phyloP scores from a whole-genome alignment of 192 early-diverging fungal genomes.

The Dissophora globulifera region DNA sequence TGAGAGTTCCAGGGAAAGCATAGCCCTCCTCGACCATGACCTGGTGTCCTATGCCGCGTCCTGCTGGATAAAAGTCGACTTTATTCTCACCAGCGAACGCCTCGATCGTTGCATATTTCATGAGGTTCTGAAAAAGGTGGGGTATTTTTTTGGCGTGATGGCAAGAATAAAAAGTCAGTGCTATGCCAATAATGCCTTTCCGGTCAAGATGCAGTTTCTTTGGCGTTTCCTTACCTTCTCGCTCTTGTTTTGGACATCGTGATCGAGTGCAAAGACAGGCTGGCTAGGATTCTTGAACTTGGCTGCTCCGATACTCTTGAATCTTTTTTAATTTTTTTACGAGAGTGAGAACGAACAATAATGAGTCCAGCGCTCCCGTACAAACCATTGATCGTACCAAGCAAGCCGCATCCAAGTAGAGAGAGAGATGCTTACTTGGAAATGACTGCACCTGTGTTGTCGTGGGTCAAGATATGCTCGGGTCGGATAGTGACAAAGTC shows the following conservation, averaged over 20 bases:
- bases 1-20: conserved; percentile 92
- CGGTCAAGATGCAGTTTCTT: too few species aligned
- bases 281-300: conserved; percentile 81
- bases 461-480: conserved; percentile 94
- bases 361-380: too few species aligned
- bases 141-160: too few species aligned
- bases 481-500: conserved; percentile 96
- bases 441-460: conserved; percentile 96
- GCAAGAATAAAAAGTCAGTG: too few species aligned
- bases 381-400: too few species aligned
- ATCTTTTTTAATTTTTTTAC: too few species aligned
- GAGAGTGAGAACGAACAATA: too few species aligned
- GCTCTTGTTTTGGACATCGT: conserved; percentile 97
- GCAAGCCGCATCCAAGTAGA: too few species aligned
- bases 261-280: conserved; percentile 96
- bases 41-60: conserved; percentile 98
- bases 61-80: conserved; percentile 95
- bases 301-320: conserved; percentile 90
- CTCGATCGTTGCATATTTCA: conserved; percentile 88
- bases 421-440: conserved; percentile 79
- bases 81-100: conserved; percentile 84
- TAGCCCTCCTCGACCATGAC: conserved; percentile 98
- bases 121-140: conserved; percentile 69
- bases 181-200: too few species aligned
- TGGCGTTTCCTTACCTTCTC: too few species aligned